Evolutionary conservation across 495 filamentous ascomycete species (phyloP), one percentile per base, ranked within the genome.

Genomic region (Annulohypoxylon stygium): DNA sequence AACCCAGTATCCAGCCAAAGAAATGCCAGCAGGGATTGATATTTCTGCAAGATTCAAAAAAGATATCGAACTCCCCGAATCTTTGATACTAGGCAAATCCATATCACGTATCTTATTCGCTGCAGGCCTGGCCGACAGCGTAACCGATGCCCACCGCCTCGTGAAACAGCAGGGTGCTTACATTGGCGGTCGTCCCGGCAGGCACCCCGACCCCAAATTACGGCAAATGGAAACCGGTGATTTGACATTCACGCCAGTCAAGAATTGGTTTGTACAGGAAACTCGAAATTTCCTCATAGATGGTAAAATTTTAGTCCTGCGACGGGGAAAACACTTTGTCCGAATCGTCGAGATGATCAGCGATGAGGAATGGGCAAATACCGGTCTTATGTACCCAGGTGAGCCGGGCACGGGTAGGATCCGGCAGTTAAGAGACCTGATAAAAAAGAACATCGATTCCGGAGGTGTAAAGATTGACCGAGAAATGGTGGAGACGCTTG

Each of bases 311-410:
- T 77, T 97, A 48, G 86, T 97, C 66, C 79, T 97, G 20, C 87
- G 93, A 72, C 80, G 88, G 34, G 93, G 93, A 36, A 97, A 97
- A 80, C 91, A 92, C 86, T 94, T 94, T 76, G 81, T 96, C 37
- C 89, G 90, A 58, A 81, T 94, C 51, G 84, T 97, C 54, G 82
- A 90, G 70, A 85, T 97, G 67, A 83, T 97, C 14, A 85, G 85
- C 67, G 92, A 97, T 76, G 86, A 90, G 65, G 89, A 93, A 57
- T 97, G 86, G 78, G 72, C 68, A 20, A 55, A 57, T 0, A 82
- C 78, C 45, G 85, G 84, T 34, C 30, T 78, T 62, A 74, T 64
- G 6, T 88, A 87, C 71, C 79, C 83, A 2, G 86, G 86, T 37
- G 79, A 82, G 71, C 75, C 78, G 6, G 76, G 67, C 58, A 82